Evolutionary conservation across 1,284 basidiomycete species (phyloP).

Genomic region (Cystobasidium pallidum): DNA sequence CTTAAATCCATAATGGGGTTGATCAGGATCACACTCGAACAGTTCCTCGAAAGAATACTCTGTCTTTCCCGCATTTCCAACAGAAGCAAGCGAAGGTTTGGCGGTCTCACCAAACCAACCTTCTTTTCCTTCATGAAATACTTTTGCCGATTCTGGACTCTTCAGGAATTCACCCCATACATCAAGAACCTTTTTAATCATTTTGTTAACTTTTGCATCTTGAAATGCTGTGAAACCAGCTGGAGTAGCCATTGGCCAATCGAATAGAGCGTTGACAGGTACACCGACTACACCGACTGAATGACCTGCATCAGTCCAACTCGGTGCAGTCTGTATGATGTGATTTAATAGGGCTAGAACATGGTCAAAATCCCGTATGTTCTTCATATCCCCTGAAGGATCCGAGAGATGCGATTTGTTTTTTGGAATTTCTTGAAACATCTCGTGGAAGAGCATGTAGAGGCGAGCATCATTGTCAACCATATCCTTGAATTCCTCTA

Average conservation of each 20-base stretch:
- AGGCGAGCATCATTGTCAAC: conserved; percentile 59
- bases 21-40: conserved; percentile 60
- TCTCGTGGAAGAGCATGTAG: conserved; percentile 58
- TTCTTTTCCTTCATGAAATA: conserved; percentile 57
- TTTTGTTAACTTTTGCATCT: conserved; percentile 59
- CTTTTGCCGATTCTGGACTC: conserved; percentile 59
- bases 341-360: conserved; percentile 58
- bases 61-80: conserved; percentile 56
- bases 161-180: conserved; percentile 62
- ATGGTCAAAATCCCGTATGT: conserved; percentile 60
- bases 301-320: conserved; percentile 54
- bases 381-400: conserved; percentile 18
- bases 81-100: conserved; percentile 52
- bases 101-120: conserved; percentile 62
- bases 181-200: conserved; percentile 60
- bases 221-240: conserved; percentile 61
- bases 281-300: conserved; percentile 57
- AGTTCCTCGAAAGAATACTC: conserved; percentile 54
- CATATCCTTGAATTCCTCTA: conserved; percentile 59
- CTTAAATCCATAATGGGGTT: conserved; percentile 59
- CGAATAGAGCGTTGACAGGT: conserved; percentile 61
- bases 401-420: conserved; percentile 26
- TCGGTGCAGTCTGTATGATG: conserved; percentile 59
- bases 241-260: conserved; percentile 62
- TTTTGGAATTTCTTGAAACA: conserved; percentile 56